Conservation (phyloP, 176 grass and related monocot species). For the Phoenix dactylifera region DNA sequence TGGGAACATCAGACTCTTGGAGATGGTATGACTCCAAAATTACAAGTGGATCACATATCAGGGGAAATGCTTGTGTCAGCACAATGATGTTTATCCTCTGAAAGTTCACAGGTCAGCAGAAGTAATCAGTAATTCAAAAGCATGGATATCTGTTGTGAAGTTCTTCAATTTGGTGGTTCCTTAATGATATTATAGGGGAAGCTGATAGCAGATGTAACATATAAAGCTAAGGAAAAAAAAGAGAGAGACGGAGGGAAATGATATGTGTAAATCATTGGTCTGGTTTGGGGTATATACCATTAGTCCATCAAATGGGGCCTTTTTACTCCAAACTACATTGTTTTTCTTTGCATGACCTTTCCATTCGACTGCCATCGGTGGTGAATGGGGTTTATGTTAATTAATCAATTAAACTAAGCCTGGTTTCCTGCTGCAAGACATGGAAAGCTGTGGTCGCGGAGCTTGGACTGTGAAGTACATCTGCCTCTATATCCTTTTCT, state of each 20-base stretch:
- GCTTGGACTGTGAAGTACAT: too few relatives aligned
- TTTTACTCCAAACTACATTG: neutral
- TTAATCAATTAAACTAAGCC: too few relatives aligned
- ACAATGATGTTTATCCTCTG: neutral
- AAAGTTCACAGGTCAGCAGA: neutral
- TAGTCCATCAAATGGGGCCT: slow-evolving; percentile 40
- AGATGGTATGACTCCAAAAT: slow-evolving; percentile 57
- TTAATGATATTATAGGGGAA: slow-evolving; percentile 26
- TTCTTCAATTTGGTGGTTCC: slow-evolving; percentile 32
- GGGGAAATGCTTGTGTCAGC: neutral
- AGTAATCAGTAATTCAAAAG: slow-evolving; percentile 7
- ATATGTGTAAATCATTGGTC: slow-evolving; percentile 90
- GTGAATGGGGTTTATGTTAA: too few relatives aligned
- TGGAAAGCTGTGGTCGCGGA: too few relatives aligned
- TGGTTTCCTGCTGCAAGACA: too few relatives aligned
- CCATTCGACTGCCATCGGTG: too few relatives aligned
- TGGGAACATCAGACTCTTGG: slow-evolving; percentile 84
- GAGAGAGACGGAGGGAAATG: slow-evolving; percentile 10
- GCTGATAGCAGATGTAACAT: slow-evolving; percentile 51
- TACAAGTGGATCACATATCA: neutral
- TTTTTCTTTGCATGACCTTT: too few relatives aligned
- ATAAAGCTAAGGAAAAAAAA: slow-evolving; percentile 28
- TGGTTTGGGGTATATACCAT: slow-evolving; percentile 50
- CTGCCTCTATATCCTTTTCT: too few relatives aligned
- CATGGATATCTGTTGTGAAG: slow-evolving; percentile 9